A percentile compares a stretch with the other conserved stretches of the same genome.
Conservation (phyloP, 106 monocot species). For the Acanthochlamys bracteata region DNA sequence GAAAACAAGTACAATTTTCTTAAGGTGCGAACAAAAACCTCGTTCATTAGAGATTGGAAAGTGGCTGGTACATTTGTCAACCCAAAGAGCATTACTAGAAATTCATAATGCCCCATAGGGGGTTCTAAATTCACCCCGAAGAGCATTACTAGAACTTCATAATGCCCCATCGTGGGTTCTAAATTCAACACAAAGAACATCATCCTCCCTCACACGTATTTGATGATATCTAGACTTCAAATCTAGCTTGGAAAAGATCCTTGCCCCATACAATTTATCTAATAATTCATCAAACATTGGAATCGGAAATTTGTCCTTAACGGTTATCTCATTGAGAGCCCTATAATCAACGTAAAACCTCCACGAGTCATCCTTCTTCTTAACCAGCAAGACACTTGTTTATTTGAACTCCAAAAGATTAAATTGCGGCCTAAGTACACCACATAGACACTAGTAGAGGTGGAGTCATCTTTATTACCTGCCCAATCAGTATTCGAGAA, state of each 20-base stretch:
- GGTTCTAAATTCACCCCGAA: too few species aligned
- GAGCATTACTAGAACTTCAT: slow-evolving; percentile 2
- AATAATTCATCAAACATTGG: neutral
- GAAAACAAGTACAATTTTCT: too few species aligned
- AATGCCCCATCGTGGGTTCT: neutral
- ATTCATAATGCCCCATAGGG: too few species aligned
- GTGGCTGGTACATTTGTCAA: too few species aligned
- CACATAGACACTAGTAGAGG: too few species aligned
- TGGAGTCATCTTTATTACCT: too few species aligned
- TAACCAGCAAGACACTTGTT: neutral
- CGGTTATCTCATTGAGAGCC: neutral
- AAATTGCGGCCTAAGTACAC: too few species aligned
- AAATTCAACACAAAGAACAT: neutral
- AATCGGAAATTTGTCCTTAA: slow-evolving; percentile 4
- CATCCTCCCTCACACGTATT: neutral
- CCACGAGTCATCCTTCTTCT: slow-evolving; percentile 7
- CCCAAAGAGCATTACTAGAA: too few species aligned
- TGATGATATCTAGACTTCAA: neutral
- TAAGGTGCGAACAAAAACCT: too few species aligned
- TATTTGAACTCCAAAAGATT: too few species aligned
- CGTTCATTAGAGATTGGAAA: too few species aligned
- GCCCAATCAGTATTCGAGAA: too few species aligned
- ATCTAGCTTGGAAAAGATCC: neutral
- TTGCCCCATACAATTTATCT: slow-evolving; percentile 3
- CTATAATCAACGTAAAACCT: neutral